Evolutionary conservation across 768 basidiomycete species (phyloP).

Genomic region (Daedaleopsis nitida): DNA sequence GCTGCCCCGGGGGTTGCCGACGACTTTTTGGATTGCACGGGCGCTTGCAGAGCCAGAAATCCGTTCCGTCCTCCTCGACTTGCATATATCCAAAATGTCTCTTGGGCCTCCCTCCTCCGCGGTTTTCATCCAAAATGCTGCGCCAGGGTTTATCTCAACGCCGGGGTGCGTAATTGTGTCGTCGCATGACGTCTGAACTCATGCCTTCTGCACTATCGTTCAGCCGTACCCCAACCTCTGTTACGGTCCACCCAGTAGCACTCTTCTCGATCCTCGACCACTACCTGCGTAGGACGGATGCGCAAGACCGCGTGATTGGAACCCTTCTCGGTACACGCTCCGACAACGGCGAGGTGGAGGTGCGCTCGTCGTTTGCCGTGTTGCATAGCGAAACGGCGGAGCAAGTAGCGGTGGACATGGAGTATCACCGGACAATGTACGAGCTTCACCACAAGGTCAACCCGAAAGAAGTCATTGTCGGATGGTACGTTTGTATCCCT

Average conservation of each 20-base stretch:
- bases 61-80: conserved; percentile 20
- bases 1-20: conserved; percentile 31
- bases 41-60: conserved; percentile 16
- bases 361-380: conserved; percentile 87
- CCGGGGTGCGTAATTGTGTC: conserved; percentile 35
- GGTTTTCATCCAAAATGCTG: conserved; percentile 39
- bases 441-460: conserved; percentile 85
- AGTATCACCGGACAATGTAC: conserved; percentile 92
- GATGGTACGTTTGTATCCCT: conserved; percentile 67
- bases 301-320: conserved; percentile 89
- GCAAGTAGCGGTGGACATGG: conserved; percentile 95
- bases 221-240: conserved; percentile 70
- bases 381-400: conserved; percentile 91
- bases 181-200: not conserved
- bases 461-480: conserved; percentile 88
- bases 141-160: conserved; percentile 31
- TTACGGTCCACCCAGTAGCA: conserved; percentile 89
- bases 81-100: conserved; percentile 42
- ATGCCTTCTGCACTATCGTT: conserved; percentile 7
- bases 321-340: conserved; percentile 87
- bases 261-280: conserved; percentile 96
- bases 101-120: conserved; percentile 50
- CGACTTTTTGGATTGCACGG: conserved; percentile 27
- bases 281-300: conserved; percentile 84
- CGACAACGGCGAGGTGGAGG: conserved; percentile 57